Evolutionary conservation across 139 green algal species (phyloP).

Genomic region (Chlorella vulgaris): DNA sequence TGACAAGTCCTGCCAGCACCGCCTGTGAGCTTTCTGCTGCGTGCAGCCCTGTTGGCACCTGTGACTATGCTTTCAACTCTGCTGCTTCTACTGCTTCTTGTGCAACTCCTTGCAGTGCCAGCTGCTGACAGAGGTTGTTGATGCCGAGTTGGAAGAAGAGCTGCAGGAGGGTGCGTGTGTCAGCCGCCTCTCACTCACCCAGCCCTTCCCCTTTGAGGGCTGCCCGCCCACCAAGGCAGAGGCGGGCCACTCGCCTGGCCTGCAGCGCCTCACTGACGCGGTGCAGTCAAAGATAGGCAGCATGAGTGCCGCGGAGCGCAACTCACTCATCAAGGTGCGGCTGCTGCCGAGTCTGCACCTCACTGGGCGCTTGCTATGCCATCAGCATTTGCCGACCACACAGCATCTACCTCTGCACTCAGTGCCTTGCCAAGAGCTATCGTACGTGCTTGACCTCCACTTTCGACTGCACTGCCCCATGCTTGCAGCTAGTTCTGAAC

Average conservation of each 20-base stretch:
- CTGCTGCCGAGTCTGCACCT: neutral
- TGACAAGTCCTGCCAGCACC: too few species aligned
- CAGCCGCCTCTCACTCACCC: conserved; percentile 8
- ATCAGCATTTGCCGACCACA: too few species aligned
- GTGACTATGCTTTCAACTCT: too few species aligned
- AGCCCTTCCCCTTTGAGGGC: conserved; percentile 59
- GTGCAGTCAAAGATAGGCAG: neutral
- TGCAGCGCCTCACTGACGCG: conserved; percentile 39
- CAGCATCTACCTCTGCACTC: too few species aligned
- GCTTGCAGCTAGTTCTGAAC: conserved; percentile 48
- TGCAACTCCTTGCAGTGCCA: conserved; percentile 7
- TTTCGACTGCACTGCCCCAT: neutral
- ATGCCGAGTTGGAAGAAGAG: conserved; percentile 60
- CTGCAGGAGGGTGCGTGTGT: neutral
- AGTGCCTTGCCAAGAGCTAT: neutral
- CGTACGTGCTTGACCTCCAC: neutral
- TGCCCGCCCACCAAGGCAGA: conserved; percentile 43
- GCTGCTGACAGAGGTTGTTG: conserved; percentile 38
- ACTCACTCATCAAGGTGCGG: conserved; percentile 55
- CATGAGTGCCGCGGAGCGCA: conserved; percentile 47
- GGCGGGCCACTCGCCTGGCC: conserved; percentile 45
- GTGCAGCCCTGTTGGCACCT: too few species aligned
- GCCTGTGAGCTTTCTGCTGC: too few species aligned
- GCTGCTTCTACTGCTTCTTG: too few species aligned
- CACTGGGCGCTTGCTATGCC: neutral